These are phyloP conservation scores for Candida orba DNA, from an alignment of 805 yeast species.

Conservation along the genomic window DNA sequence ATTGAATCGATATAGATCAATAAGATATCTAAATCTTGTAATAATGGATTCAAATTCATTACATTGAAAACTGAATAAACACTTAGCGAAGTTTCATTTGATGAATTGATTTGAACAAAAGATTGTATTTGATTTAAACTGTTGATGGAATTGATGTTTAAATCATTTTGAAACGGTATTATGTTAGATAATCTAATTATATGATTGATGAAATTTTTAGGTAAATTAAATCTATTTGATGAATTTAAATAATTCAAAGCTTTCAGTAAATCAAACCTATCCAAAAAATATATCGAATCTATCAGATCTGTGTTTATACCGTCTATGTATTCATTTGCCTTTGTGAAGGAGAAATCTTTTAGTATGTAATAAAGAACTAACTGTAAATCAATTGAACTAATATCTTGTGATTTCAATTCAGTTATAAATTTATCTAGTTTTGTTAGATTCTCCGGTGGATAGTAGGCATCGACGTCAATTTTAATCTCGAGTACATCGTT, in stretches of 20 bases:
- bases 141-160: neutral
- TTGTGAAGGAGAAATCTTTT: slow-evolving; percentile 18
- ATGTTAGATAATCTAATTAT: slow-evolving; percentile 19
- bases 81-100: slow-evolving; percentile 16
- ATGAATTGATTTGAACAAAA: slow-evolving; percentile 9
- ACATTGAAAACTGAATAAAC: slow-evolving; percentile 15
- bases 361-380: slow-evolving; percentile 18
- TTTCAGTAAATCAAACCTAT: slow-evolving; percentile 19
- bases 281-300: slow-evolving; percentile 19
- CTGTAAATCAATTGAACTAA: slow-evolving; percentile 7
- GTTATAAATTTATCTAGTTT: slow-evolving; percentile 14
- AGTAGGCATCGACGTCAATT: slow-evolving; percentile 9
- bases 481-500: slow-evolving; percentile 11
- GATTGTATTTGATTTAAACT: slow-evolving; percentile 9
- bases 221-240: slow-evolving; percentile 3
- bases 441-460: slow-evolving; percentile 20
- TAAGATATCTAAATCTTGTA: slow-evolving; percentile 14
- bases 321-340: slow-evolving; percentile 15
- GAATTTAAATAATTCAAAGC: slow-evolving; percentile 11
- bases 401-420: slow-evolving; percentile 4
- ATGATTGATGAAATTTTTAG: slow-evolving; percentile 13
- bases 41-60: slow-evolving; percentile 10
- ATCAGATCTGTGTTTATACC: slow-evolving; percentile 13
- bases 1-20: slow-evolving; percentile 18
- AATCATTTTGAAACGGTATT: slow-evolving; percentile 16